phyloP scores from a whole-genome alignment of 352 stramenopile species.

The Pythium aquatile region DNA sequence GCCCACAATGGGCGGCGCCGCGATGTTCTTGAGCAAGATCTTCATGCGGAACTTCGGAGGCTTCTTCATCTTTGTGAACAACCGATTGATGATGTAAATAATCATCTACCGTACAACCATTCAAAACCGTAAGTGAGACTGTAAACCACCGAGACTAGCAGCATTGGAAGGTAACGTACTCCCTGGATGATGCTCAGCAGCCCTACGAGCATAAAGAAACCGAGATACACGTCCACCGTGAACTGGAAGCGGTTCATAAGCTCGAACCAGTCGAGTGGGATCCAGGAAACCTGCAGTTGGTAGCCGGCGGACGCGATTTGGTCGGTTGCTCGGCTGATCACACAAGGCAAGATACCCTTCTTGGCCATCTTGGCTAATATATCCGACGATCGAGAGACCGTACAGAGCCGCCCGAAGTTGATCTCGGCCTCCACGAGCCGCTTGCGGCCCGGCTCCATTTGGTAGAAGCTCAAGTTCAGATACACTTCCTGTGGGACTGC shows the following conservation, averaged over 20 bases:
- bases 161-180: slow-evolving; percentile 48
- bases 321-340: slow-evolving; percentile 64
- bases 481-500: slow-evolving; percentile 69
- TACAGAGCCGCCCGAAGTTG: slow-evolving; percentile 78
- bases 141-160: no score
- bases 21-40: slow-evolving; percentile 89
- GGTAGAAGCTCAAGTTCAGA: slow-evolving; percentile 80
- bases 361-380: slow-evolving; percentile 68
- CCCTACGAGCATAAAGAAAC: slow-evolving; percentile 93
- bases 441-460: slow-evolving; percentile 62
- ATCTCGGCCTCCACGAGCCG: slow-evolving; percentile 59
- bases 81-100: slow-evolving; percentile 92
- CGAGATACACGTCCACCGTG: slow-evolving; percentile 90
- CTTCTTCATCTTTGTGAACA: slow-evolving; percentile 95
- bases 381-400: slow-evolving; percentile 53
- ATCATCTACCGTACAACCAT: no score
- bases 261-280: slow-evolving; percentile 91
- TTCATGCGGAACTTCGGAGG: slow-evolving; percentile 92
- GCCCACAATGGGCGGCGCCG: slow-evolving; percentile 80
- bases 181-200: slow-evolving; percentile 85
- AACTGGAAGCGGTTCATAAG: slow-evolving; percentile 97
- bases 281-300: slow-evolving; percentile 86
- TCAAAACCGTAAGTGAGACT: no score
- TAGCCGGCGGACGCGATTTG: slow-evolving; percentile 73
- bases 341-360: slow-evolving; percentile 61